Conservation (phyloP, 495 filamentous ascomycete genomes). For the Tuber magnatum region DNA sequence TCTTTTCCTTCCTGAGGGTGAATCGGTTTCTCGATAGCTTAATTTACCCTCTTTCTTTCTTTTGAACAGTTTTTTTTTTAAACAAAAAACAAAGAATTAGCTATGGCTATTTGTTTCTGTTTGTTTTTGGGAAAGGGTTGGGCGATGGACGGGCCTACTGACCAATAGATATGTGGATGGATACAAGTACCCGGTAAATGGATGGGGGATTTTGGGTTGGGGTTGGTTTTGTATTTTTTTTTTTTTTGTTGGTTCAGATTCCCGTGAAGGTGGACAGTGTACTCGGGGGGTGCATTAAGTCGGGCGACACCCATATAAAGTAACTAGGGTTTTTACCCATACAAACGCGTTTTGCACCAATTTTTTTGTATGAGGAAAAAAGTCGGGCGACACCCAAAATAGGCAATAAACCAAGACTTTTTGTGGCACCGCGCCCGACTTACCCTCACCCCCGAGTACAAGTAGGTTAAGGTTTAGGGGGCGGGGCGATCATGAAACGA, state of each 20-base stretch:
- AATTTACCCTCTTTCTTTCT: background rate
- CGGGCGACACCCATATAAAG: too few relatives aligned
- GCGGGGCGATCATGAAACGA: background rate
- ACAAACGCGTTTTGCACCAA: too few relatives aligned
- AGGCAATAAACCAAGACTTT: too few relatives aligned
- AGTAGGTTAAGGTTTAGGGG: background rate
- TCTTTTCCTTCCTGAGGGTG: conserved; percentile 7
- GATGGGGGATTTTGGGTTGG: background rate
- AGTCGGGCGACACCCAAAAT: too few relatives aligned
- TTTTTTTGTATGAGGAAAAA: too few relatives aligned
- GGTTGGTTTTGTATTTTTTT: background rate
- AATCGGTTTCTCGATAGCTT: background rate
- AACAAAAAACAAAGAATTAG: background rate
- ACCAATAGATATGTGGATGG: background rate
- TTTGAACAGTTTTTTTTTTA: background rate
- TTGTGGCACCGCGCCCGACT: too few relatives aligned
- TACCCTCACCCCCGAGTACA: too few relatives aligned
- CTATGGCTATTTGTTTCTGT: background rate
- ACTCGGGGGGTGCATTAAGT: too few relatives aligned
- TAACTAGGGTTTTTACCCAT: too few relatives aligned
- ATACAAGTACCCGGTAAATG: too few relatives aligned
- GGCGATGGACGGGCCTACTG: background rate
- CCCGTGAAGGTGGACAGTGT: background rate
- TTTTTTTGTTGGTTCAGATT: background rate
- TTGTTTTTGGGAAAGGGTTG: background rate